Base-by-base conservation (phyloP, 2,329 filamentous ascomycete species). In the Xylariaceae sp. region DNA sequence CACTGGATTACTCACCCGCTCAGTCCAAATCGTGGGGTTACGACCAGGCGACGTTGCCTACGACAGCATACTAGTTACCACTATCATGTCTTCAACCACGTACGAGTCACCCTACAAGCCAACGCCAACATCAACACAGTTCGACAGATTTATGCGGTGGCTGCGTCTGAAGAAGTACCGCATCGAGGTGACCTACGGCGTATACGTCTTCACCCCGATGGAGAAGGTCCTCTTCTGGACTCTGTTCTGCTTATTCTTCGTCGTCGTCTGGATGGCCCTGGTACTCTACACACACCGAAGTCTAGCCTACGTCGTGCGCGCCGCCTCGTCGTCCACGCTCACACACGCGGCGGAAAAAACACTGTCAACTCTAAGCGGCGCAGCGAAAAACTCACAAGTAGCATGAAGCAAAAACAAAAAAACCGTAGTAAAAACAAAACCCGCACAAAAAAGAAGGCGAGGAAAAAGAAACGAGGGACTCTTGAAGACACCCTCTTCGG, bases 221-320 rank as follows among this genome's bases (percentile, higher is more conserved):
- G 87, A 91, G 72, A 89, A 89, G 67, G 83, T 88, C 68, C 82
- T 89, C 63, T 89, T 91, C 76, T 90, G 89, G 72, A 83, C 84
- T 2, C 77, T 90, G 54, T 79, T 90, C 68, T 84, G 89, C 72
- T 79, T 87, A 62, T 79, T 88, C 60, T 75, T 88, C 66, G 80
- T 81, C 56, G 81, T 88, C 74, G 77, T 89, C 63, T 75, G 86
- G 55, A 83, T 85, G 58, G 86, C 84, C 57, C 79, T 80, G 40
- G 81, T 81, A 49, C 76, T 90, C 49, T 90, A 89, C 72, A 80
- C 89, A 8, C 86, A 86, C 19, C 58, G 62, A 78, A 87, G 89
- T 69, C 70, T 89, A 61, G 72, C 76, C 56, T 78, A 80, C 53
- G 80, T 90, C 58, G 80, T 80, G 53, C 50, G 48, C 37, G 32